Conservation (phyloP, 495 filamentous ascomycete species). For the Neurospora intermedia region DNA sequence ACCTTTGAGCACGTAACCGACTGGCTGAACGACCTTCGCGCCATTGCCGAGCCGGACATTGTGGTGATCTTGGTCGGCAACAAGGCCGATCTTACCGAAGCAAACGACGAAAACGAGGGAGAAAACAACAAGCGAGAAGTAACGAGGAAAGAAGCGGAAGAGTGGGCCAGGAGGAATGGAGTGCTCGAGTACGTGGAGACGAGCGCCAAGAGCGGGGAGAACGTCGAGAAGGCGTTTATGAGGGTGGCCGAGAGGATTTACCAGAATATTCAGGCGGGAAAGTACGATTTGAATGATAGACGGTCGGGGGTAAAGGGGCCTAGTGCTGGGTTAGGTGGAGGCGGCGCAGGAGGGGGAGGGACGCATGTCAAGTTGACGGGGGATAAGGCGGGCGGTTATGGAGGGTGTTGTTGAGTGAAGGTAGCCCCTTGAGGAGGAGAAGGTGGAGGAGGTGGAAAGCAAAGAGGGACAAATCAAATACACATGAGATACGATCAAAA, state of each 20-base stretch:
- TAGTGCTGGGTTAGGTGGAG: constrained; percentile 8
- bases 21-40: constrained; percentile 86
- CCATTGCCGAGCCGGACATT: constrained; percentile 89
- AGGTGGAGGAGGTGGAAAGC: not conserved
- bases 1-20: constrained; percentile 77
- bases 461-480: not conserved
- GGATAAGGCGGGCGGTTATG: constrained; percentile 18
- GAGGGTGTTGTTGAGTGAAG: constrained; percentile 14
- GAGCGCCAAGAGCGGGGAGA: constrained; percentile 86
- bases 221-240: constrained; percentile 85
- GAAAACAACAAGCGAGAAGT: constrained; percentile 61
- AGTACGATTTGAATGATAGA: constrained; percentile 88
- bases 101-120: constrained; percentile 23
- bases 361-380: constrained; percentile 31
- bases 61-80: constrained; percentile 92
- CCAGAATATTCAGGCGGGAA: constrained; percentile 86
- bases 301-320: constrained; percentile 78
- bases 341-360: constrained; percentile 36
- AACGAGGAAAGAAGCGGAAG: constrained; percentile 64
- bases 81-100: constrained; percentile 68
- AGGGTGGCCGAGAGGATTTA: constrained; percentile 90
- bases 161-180: constrained; percentile 74
- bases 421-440: not conserved
- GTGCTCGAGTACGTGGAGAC: constrained; percentile 90
- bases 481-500: not conserved